phyloP scores from a whole-genome alignment of 331 rosid species.

The Dryas integrifolia region DNA sequence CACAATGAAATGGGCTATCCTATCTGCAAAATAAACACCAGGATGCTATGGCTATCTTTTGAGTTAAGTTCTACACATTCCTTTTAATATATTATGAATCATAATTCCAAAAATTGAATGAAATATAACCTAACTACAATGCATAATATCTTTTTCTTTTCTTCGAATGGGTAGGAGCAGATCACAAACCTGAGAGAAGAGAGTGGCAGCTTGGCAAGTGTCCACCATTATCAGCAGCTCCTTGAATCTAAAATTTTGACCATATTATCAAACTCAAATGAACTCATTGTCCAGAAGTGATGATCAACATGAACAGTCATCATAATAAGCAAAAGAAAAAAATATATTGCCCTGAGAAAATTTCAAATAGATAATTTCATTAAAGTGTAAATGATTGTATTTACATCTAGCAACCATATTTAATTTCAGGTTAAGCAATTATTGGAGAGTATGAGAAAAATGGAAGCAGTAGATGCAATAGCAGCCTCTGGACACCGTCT shows the following conservation, averaged over 20 bases:
- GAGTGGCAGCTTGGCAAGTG: slow-evolving; percentile 93
- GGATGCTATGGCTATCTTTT: neutral
- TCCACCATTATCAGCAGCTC: slow-evolving; percentile 98
- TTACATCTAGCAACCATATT: neutral
- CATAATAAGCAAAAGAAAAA: neutral
- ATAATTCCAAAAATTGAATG: neutral
- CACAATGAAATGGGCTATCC: neutral
- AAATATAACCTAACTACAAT: neutral
- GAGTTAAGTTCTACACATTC: neutral
- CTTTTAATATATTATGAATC: neutral
- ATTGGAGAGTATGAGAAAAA: too few species aligned
- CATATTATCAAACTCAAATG: slow-evolving; percentile 17
- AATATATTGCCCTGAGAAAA: neutral
- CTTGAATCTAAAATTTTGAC: slow-evolving; percentile 65
- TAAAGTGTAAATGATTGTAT: neutral
- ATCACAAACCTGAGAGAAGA: slow-evolving; percentile 78
- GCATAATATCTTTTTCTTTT: neutral
- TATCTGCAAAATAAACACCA: neutral
- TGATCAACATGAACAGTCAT: slow-evolving; percentile 4
- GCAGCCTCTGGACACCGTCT: too few species aligned
- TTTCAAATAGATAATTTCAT: neutral
- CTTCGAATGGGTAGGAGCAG: neutral
- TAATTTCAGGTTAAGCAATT: too few species aligned
- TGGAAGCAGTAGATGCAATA: too few species aligned
- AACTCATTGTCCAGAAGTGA: slow-evolving; percentile 18